Percentiles rank a stretch among this genome's conserved stretches.
Evolutionary conservation across 257 asterid genomes (phyloP).

Genomic region (Petunia axillaris): DNA sequence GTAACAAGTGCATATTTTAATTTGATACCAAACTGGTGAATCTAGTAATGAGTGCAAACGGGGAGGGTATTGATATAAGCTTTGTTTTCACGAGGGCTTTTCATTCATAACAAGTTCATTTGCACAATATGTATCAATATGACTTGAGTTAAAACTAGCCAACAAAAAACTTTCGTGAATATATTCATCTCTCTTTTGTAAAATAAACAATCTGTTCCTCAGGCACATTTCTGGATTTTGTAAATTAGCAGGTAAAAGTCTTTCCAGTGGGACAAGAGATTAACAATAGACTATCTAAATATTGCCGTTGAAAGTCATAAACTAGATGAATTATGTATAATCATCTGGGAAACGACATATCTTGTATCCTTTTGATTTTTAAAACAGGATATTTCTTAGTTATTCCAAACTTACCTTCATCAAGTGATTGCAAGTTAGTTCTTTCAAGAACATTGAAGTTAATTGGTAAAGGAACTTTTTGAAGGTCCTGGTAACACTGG

Average conservation of each 20-base stretch:
- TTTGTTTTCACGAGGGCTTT: conserved; percentile 9
- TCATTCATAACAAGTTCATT: background rate
- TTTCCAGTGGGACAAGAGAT: conserved; percentile 25
- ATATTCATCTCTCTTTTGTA: too few species aligned
- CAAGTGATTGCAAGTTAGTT: conserved; percentile 66
- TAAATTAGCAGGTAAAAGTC: too few species aligned
- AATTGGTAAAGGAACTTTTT: conserved; percentile 58
- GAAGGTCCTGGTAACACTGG: conserved; percentile 54
- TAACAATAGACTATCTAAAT: conserved; percentile 11
- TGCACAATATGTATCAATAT: too few species aligned
- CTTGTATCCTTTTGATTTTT: background rate
- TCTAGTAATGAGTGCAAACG: conserved; percentile 28
- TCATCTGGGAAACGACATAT: background rate
- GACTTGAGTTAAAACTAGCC: too few species aligned
- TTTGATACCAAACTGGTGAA: conserved; percentile 24
- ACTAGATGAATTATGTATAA: conserved; percentile 2
- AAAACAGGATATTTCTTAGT: background rate
- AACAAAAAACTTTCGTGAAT: too few species aligned
- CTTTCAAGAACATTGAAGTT: conserved; percentile 77
- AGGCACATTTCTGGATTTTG: too few species aligned
- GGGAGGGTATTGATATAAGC: background rate
- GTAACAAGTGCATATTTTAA: conserved; percentile 1
- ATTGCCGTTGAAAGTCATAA: background rate
- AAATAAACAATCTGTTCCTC: too few species aligned
- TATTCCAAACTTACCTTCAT: conserved; percentile 65